A percentile compares a stretch with the other conserved stretches of the same genome.
These are phyloP conservation scores for Hymenoscyphus repandus DNA, from an alignment of 2,329 filamentous ascomycete genomes.

Conservation along the genomic window DNA sequence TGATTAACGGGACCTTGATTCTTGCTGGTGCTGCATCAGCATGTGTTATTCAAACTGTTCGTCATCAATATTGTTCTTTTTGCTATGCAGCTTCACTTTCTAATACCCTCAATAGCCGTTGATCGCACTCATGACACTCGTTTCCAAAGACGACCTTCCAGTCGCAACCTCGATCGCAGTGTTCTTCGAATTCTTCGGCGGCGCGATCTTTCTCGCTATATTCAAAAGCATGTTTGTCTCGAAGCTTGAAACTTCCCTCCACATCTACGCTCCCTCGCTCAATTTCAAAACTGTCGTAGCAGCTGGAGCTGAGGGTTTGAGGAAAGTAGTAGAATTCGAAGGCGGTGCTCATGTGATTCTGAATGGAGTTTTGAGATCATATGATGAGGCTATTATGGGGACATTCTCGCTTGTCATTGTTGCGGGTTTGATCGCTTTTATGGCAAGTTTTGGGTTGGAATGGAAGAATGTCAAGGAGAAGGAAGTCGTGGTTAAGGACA, in stretches of 20 bases:
- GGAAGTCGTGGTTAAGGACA: background rate
- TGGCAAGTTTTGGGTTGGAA: slow-evolving; percentile 15
- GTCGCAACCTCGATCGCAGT: slow-evolving; percentile 49
- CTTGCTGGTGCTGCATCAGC: slow-evolving; percentile 48
- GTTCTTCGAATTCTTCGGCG: slow-evolving; percentile 52
- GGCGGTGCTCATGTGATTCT: slow-evolving; percentile 4
- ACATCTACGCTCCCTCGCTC: slow-evolving; percentile 28
- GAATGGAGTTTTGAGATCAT: slow-evolving; percentile 5
- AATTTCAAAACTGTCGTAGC: slow-evolving; percentile 32
- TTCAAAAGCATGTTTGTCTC: slow-evolving; percentile 42
- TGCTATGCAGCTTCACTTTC: background rate
- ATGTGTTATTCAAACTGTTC: slow-evolving; percentile 24
- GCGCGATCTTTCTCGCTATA: slow-evolving; percentile 51
- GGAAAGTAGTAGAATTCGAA: slow-evolving; percentile 15
- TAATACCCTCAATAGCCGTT: slow-evolving; percentile 34
- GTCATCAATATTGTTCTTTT: background rate
- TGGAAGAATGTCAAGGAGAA: slow-evolving; percentile 15
- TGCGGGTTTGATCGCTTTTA: slow-evolving; percentile 7
- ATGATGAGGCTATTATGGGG: slow-evolving; percentile 14
- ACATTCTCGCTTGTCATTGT: slow-evolving; percentile 19
- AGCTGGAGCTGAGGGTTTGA: slow-evolving; percentile 38
- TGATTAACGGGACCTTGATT: slow-evolving; percentile 20
- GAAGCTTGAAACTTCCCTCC: slow-evolving; percentile 18
- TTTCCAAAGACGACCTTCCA: slow-evolving; percentile 45
- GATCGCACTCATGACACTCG: slow-evolving; percentile 42